Conservation (phyloP, 176 grass and related monocot genomes). For the Alloteropsis semialata region DNA sequence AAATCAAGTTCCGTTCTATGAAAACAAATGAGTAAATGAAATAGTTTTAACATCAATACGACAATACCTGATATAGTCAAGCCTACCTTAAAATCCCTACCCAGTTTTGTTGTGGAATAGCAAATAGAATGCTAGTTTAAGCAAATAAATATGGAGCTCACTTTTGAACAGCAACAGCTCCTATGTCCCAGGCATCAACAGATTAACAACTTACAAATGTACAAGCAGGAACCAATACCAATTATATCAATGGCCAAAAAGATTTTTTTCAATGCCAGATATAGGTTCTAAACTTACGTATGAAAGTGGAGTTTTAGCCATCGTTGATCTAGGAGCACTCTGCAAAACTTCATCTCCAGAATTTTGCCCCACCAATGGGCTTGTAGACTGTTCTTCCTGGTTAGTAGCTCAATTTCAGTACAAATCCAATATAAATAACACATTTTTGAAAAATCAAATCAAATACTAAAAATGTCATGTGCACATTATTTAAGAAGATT, state of each 20-base stretch:
- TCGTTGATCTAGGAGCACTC: neutral
- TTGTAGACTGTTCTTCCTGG: neutral
- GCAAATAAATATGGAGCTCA: neutral
- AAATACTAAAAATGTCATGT: neutral
- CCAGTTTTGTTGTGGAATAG: neutral
- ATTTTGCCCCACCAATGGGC: neutral
- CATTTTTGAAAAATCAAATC: neutral
- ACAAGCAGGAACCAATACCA: neutral
- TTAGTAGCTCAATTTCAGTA: slow-evolving; percentile 21
- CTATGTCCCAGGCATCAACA: neutral
- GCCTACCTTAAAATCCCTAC: neutral
- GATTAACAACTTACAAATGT: neutral
- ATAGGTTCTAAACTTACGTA: slow-evolving; percentile 16
- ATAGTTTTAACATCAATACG: neutral
- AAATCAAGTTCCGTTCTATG: neutral
- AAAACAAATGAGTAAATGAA: neutral
- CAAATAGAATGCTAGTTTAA: neutral
- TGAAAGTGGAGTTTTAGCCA: slow-evolving; percentile 4
- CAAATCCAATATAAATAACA: neutral
- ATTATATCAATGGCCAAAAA: neutral
- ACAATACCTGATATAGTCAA: neutral
- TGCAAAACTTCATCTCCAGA: neutral
- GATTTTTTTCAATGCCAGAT: neutral
- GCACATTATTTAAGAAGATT: neutral
- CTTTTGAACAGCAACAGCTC: neutral